Conservation (phyloP, 192 early-diverging fungal genomes). For the Coemansia sp. region DNA sequence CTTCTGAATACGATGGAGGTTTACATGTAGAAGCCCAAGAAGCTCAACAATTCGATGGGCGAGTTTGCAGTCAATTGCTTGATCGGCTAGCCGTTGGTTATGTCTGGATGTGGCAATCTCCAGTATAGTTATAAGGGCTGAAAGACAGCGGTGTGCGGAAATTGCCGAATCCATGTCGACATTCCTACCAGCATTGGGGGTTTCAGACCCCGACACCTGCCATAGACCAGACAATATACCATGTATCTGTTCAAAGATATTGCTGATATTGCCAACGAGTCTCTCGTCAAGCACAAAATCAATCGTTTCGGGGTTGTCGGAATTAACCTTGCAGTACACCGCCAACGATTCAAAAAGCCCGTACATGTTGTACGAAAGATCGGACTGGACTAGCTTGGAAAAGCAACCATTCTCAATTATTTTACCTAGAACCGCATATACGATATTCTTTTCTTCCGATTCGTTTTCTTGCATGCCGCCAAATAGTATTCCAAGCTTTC, state of each 20-base stretch:
- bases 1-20: conserved; percentile 34
- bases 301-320: conserved; percentile 7
- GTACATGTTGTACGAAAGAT: conserved; percentile 5
- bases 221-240: conserved; percentile 15
- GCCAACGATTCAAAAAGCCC: conserved; percentile 37
- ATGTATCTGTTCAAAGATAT: not conserved
- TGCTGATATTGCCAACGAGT: conserved; percentile 1
- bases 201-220: not conserved
- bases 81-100: not conserved
- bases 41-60: conserved; percentile 17
- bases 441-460: conserved; percentile 28
- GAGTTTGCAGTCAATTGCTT: conserved; percentile 12
- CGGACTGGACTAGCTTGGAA: conserved; percentile 6
- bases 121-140: conserved; percentile 19
- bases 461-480: conserved; percentile 35
- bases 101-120: conserved; percentile 23
- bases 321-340: conserved; percentile 25
- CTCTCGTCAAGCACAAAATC: not conserved
- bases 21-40: conserved; percentile 34
- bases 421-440: conserved; percentile 27
- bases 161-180: conserved; percentile 16
- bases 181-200: not conserved
- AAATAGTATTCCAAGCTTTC: conserved; percentile 33
- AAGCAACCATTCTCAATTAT: conserved; percentile 20
- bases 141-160: conserved; percentile 23